A percentile compares a stretch with the other conserved stretches of the same genome.
Evolutionary conservation across 495 filamentous ascomycete species (phyloP).

Genomic region (Sabuloglossum arenarium): DNA sequence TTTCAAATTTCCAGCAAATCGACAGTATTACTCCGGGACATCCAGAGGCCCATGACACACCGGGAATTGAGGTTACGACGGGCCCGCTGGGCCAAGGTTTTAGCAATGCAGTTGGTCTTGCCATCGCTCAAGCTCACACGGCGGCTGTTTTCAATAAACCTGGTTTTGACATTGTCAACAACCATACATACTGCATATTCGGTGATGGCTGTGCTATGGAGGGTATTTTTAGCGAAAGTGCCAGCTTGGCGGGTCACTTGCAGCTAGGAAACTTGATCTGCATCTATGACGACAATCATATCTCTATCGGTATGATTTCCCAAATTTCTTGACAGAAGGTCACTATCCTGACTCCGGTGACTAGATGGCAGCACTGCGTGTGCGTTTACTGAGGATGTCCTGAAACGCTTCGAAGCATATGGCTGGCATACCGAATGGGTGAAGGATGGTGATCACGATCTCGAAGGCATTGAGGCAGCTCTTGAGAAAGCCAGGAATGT

Average conservation of each 20-base stretch:
- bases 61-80: constrained; percentile 93
- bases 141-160: constrained; percentile 93
- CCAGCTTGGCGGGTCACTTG: constrained; percentile 80
- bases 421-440: constrained; percentile 88
- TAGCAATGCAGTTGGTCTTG: constrained; percentile 86
- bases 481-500: constrained; percentile 68
- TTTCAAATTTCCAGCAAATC: constrained; percentile 30
- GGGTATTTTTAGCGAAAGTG: constrained; percentile 87
- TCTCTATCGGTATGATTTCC: constrained; percentile 50
- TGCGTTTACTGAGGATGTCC: constrained; percentile 93
- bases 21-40: constrained; percentile 94
- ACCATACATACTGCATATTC: constrained; percentile 92
- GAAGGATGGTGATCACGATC: constrained; percentile 76
- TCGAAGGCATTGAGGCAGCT: constrained; percentile 71
- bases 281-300: constrained; percentile 97
- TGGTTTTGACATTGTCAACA: constrained; percentile 75
- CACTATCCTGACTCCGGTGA: not conserved
- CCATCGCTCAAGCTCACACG: constrained; percentile 82
- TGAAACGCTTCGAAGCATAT: constrained; percentile 90
- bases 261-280: constrained; percentile 93
- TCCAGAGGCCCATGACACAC: constrained; percentile 90
- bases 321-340: not conserved
- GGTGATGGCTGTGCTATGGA: constrained; percentile 99
- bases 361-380: constrained; percentile 82
- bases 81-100: constrained; percentile 93